Evolutionary conservation across 441 rosid genomes (phyloP).

Genomic region (Jatropha multifida): DNA sequence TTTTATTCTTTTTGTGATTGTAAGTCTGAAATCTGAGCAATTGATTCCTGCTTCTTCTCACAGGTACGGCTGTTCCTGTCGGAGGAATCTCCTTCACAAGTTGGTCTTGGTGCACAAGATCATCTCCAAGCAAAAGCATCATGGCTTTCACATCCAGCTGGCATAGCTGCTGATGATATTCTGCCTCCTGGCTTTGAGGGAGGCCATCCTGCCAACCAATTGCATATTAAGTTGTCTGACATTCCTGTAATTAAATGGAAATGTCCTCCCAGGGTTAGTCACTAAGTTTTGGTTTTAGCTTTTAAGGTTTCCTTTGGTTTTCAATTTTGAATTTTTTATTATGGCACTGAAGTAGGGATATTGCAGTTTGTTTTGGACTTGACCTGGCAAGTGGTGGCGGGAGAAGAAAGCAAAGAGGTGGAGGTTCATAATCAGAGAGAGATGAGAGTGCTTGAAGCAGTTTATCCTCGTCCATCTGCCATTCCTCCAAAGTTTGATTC

Average conservation of each 20-base stretch:
- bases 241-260: slow-evolving; percentile 76
- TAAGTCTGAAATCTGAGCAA: slow-evolving; percentile 1
- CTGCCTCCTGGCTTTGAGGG: slow-evolving; percentile 96
- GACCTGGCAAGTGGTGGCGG: slow-evolving; percentile 53
- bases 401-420: slow-evolving; percentile 60
- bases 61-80: slow-evolving; percentile 81
- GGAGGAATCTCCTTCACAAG: slow-evolving; percentile 91
- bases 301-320: slow-evolving; percentile 3
- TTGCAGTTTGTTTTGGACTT: slow-evolving; percentile 47
- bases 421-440: slow-evolving; percentile 48
- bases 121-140: slow-evolving; percentile 91
- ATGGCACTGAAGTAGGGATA: slow-evolving; percentile 26
- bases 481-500: slow-evolving; percentile 48
- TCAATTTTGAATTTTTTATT: slow-evolving; percentile 5
- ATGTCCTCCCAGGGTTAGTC: slow-evolving; percentile 65
- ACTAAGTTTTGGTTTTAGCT: slow-evolving; percentile 1
- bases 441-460: slow-evolving; percentile 54
- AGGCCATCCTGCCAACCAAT: slow-evolving; percentile 47
- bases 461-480: slow-evolving; percentile 56
- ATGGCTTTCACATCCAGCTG: slow-evolving; percentile 51
- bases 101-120: slow-evolving; percentile 77
- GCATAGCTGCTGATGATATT: slow-evolving; percentile 51
- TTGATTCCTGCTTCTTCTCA: slow-evolving; percentile 25
- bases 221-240: slow-evolving; percentile 59
- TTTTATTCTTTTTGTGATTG: slow-evolving; percentile 5